A percentile compares a stretch with the other conserved stretches of the same genome.
Evolutionary conservation across 768 basidiomycete species (phyloP).

Genomic region (Mycena amicta): DNA sequence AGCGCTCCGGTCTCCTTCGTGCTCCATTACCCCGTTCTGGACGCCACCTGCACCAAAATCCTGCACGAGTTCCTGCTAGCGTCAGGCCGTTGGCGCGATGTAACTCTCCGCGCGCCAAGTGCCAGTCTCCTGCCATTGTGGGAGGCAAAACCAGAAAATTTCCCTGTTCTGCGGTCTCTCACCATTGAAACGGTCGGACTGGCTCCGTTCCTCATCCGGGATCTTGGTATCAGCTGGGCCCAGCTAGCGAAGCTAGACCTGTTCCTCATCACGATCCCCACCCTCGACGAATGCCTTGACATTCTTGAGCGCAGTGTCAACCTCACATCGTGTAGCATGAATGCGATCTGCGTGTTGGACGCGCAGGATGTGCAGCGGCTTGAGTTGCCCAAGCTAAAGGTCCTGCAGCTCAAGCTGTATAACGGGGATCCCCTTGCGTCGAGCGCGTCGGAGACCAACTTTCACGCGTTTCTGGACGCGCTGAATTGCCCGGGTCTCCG

Average conservation of each 20-base stretch:
- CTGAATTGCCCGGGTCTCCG: slow-evolving; percentile 34
- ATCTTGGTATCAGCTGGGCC: slow-evolving; percentile 39
- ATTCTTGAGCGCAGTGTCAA: slow-evolving; percentile 36
- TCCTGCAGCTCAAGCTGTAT: slow-evolving; percentile 35
- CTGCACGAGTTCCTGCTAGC: slow-evolving; percentile 10
- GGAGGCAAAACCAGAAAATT: slow-evolving; percentile 22
- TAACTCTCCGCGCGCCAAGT: slow-evolving; percentile 37
- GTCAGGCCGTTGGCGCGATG: slow-evolving; percentile 36
- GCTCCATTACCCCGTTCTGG: slow-evolving; percentile 11
- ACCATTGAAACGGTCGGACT: slow-evolving; percentile 32
- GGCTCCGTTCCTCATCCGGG: slow-evolving; percentile 27
- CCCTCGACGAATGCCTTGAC: slow-evolving; percentile 37
- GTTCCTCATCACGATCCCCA: slow-evolving; percentile 34
- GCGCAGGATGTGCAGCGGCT: slow-evolving; percentile 12
- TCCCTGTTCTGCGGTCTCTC: slow-evolving; percentile 36
- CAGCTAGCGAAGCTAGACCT: slow-evolving; percentile 42
- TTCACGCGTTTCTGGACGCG: slow-evolving; percentile 35
- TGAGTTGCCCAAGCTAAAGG: slow-evolving; percentile 33
- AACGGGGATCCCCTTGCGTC: slow-evolving; percentile 24
- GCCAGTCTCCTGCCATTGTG: slow-evolving; percentile 30
- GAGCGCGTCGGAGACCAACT: slow-evolving; percentile 23
- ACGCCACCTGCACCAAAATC: slow-evolving; percentile 11
- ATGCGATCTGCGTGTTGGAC: slow-evolving; percentile 33
- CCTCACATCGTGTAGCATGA: slow-evolving; percentile 36
- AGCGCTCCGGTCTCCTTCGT: slow-evolving; percentile 13